Evolutionary conservation across 2,329 filamentous ascomycete species (phyloP).

Genomic region (Septoria linicola): DNA sequence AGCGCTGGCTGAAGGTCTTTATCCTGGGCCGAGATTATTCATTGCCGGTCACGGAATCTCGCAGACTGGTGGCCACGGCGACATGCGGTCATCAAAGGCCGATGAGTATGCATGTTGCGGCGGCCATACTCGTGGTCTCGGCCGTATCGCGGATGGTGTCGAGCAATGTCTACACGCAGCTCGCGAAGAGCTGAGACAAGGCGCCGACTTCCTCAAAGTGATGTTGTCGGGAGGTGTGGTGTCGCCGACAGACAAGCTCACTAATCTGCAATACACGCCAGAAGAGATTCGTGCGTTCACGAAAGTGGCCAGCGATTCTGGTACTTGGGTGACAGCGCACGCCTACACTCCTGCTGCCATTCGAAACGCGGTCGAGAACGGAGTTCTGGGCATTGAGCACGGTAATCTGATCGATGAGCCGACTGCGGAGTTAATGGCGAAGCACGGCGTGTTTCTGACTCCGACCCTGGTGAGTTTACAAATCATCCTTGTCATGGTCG

Average conservation of each 20-base stretch:
- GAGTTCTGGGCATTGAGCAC: conserved; percentile 58
- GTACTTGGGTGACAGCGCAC: conserved; percentile 56
- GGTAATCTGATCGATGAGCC: conserved; percentile 63
- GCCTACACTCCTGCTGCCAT: conserved; percentile 58
- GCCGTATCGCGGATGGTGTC: conserved; percentile 55
- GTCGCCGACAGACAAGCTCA: conserved; percentile 55
- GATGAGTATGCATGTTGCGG: conserved; percentile 51
- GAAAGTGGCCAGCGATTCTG: conserved; percentile 50
- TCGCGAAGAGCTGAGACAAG: conserved; percentile 56
- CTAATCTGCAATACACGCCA: conserved; percentile 56
- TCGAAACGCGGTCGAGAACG: conserved; percentile 55
- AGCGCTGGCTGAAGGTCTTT: conserved; percentile 56
- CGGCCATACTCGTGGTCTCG: conserved; percentile 43
- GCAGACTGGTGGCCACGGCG: conserved; percentile 60
- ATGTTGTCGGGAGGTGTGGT: conserved; percentile 60
- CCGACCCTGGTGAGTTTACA: conserved; percentile 49
- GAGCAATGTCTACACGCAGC: conserved; percentile 54
- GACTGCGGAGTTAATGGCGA: conserved; percentile 52
- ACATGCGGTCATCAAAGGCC: conserved; percentile 50
- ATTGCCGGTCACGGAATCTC: conserved; percentile 55
- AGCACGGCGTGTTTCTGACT: conserved; percentile 51
- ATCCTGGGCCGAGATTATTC: conserved; percentile 57
- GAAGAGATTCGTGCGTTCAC: conserved; percentile 58
- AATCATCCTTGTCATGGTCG: neutral
- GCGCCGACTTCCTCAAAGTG: conserved; percentile 63